A percentile compares a stretch with the other conserved stretches of the same genome.
Evolutionary conservation across 441 rosid genomes (phyloP).

Genomic region (Viola pubescens): DNA sequence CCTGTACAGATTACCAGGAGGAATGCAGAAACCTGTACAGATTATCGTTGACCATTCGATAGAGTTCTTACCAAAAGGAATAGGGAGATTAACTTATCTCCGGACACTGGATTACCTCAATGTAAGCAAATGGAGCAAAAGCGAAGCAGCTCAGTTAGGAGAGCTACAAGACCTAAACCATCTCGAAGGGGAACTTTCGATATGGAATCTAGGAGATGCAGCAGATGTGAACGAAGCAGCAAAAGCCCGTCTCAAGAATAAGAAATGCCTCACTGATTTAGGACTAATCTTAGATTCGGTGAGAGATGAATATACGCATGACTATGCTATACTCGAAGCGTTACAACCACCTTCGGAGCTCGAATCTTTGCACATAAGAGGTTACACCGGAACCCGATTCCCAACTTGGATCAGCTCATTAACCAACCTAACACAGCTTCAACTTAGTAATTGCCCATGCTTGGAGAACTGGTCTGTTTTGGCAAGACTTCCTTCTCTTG

Average conservation of each 20-base stretch:
- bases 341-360: neutral
- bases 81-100: neutral
- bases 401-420: neutral
- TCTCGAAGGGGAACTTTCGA: neutral
- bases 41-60: neutral
- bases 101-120: neutral
- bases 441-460: neutral
- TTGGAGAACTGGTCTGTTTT: neutral
- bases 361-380: neutral
- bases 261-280: neutral
- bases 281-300: neutral
- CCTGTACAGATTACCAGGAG: neutral
- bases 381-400: neutral
- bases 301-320: neutral
- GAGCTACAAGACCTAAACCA: neutral
- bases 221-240: neutral
- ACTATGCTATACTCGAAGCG: neutral
- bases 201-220: neutral
- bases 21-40: neutral
- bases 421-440: neutral
- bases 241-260: neutral
- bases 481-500: neutral
- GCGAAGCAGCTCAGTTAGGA: neutral
- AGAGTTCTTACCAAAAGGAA: neutral
- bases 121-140: neutral